A percentile compares a stretch with the other conserved stretches of the same genome.
phyloP scores from a whole-genome alignment of 257 asterid species.

The Fraxinus cuspidata region DNA sequence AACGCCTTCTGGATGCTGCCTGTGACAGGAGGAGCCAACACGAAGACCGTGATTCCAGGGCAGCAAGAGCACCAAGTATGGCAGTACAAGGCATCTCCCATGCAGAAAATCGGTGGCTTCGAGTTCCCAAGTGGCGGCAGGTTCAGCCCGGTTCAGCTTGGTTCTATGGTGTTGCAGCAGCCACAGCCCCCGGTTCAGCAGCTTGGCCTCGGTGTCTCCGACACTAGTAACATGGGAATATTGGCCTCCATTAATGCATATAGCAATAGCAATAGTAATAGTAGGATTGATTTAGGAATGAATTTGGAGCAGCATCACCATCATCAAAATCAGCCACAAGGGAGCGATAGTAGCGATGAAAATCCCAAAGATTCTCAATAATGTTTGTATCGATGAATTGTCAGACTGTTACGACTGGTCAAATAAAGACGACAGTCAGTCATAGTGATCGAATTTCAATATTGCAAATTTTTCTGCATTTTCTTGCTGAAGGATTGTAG shows the following conservation, averaged over 20 bases:
- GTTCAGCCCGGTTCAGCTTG: slow-evolving; percentile 73
- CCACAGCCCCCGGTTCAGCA: slow-evolving; percentile 62
- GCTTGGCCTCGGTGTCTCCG: slow-evolving; percentile 60
- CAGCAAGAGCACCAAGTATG: slow-evolving; percentile 62
- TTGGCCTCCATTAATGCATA: slow-evolving; percentile 65
- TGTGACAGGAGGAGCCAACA: slow-evolving; percentile 46
- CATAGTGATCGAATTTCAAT: neutral
- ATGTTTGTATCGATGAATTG: neutral
- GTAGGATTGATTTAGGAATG: slow-evolving; percentile 78
- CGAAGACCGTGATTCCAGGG: slow-evolving; percentile 31
- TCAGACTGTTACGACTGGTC: neutral
- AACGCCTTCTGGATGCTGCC: slow-evolving; percentile 94
- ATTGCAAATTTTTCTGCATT: neutral
- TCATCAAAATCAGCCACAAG: slow-evolving; percentile 66
- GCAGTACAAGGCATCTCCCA: slow-evolving; percentile 64
- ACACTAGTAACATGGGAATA: slow-evolving; percentile 81
- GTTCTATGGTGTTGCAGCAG: slow-evolving; percentile 77
- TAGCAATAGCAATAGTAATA: slow-evolving; percentile 24
- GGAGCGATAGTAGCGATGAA: slow-evolving; percentile 77
- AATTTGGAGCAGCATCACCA: slow-evolving; percentile 78
- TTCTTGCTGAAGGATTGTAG: neutral
- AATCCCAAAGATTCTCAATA: slow-evolving; percentile 68
- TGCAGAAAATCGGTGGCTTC: slow-evolving; percentile 76
- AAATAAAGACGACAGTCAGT: neutral
- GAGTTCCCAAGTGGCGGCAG: slow-evolving; percentile 68